These are phyloP conservation scores for Truncatella angustata DNA, from an alignment of 2,329 filamentous ascomycete genomes.

Conservation along the genomic window DNA sequence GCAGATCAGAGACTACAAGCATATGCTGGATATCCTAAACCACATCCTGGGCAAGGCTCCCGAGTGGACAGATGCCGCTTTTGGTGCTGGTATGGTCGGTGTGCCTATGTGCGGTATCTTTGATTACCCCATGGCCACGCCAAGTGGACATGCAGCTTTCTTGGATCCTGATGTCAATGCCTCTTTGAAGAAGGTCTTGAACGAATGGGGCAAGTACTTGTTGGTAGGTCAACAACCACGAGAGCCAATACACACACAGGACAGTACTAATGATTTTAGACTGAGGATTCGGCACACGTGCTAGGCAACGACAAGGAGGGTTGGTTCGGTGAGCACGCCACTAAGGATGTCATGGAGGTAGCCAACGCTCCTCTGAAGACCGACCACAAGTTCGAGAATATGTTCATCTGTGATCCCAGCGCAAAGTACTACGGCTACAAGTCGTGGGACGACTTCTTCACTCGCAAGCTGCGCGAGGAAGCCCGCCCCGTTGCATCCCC, in stretches of 20 bases:
- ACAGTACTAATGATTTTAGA: slow-evolving; percentile 22
- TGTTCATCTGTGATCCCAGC: slow-evolving; percentile 58
- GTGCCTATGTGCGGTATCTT: slow-evolving; percentile 53
- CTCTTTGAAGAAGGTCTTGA: slow-evolving; percentile 52
- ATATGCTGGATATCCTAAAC: slow-evolving; percentile 67
- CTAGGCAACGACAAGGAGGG: slow-evolving; percentile 41
- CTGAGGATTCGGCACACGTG: slow-evolving; percentile 53
- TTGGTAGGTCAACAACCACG: slow-evolving; percentile 31
- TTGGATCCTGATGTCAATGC: slow-evolving; percentile 53
- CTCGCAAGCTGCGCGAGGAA: slow-evolving; percentile 43
- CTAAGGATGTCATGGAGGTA: slow-evolving; percentile 47
- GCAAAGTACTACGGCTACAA: slow-evolving; percentile 53
- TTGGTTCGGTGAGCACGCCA: slow-evolving; percentile 54
- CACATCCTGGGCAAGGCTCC: slow-evolving; percentile 52
- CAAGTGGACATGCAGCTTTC: slow-evolving; percentile 53
- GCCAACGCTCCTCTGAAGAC: slow-evolving; percentile 45
- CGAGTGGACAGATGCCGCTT: slow-evolving; percentile 51
- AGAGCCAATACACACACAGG: no score
- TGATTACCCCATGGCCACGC: slow-evolving; percentile 57
- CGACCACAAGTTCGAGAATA: slow-evolving; percentile 51
- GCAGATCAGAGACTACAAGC: slow-evolving; percentile 62
- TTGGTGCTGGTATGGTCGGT: slow-evolving; percentile 50
- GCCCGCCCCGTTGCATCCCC: slow-evolving; percentile 48
- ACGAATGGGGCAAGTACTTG: slow-evolving; percentile 56
- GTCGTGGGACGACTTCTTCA: slow-evolving; percentile 64